Evolutionary conservation across 2,329 filamentous ascomycete genomes (phyloP).

Genomic region (Bipolaris cookei): DNA sequence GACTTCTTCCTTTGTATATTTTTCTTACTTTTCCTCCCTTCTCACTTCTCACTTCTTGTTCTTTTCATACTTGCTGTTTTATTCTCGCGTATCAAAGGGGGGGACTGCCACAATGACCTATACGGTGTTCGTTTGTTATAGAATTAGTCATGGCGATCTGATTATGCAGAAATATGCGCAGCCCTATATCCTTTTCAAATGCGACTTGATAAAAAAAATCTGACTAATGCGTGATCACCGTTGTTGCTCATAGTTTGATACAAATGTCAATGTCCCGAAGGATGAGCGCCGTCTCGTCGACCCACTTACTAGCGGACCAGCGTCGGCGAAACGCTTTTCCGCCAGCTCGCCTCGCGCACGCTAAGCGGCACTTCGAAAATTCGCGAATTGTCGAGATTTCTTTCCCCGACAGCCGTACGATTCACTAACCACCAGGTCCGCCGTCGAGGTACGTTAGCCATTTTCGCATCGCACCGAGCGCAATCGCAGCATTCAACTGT

Average conservation of each 20-base stretch:
- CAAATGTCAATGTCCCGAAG: background rate
- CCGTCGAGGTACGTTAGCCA: slow-evolving; percentile 35
- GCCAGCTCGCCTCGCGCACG: slow-evolving; percentile 19
- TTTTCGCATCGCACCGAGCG: background rate
- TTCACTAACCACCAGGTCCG: slow-evolving; percentile 44
- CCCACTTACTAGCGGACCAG: background rate
- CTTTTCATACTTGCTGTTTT: background rate
- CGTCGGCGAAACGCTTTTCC: slow-evolving; percentile 30
- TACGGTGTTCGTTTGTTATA: background rate
- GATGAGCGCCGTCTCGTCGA: background rate
- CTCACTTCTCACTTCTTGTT: background rate
- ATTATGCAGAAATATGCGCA: background rate
- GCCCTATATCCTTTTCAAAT: background rate
- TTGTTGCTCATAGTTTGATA: background rate
- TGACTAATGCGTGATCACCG: too few species aligned
- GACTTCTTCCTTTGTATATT: background rate
- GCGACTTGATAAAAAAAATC: background rate
- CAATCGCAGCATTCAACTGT: slow-evolving; percentile 17
- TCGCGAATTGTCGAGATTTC: slow-evolving; percentile 23
- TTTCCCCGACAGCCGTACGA: slow-evolving; percentile 27
- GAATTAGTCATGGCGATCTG: background rate
- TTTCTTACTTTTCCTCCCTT: background rate
- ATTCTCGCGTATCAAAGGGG: background rate
- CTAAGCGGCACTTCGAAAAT: slow-evolving; percentile 23
- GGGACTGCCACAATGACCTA: background rate